Conservation (phyloP, 1,139 yeast genomes). For the Scheffersomyces cryptocercus region DNA sequence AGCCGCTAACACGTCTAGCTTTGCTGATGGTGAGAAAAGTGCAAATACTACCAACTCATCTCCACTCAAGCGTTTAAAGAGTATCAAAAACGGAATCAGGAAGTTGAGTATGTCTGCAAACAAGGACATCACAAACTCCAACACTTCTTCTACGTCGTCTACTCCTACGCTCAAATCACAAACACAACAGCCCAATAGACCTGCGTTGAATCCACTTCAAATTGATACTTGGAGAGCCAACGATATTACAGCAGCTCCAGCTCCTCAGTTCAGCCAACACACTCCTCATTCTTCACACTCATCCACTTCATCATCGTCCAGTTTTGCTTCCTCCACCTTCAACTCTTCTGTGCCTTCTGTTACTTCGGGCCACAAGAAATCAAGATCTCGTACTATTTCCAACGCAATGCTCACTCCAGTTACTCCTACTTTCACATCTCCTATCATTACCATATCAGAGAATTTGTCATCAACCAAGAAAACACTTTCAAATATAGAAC, state of each 20-base stretch:
- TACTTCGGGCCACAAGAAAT: conserved; percentile 5
- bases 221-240: conserved; percentile 15
- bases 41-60: conserved; percentile 17
- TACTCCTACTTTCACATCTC: conserved; percentile 40
- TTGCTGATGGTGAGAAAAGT: conserved; percentile 4
- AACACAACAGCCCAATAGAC: conserved; percentile 16
- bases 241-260: background rate
- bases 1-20: conserved; percentile 1
- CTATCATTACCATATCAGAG: conserved; percentile 44
- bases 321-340: conserved; percentile 6
- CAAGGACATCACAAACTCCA: conserved; percentile 6
- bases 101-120: conserved; percentile 26
- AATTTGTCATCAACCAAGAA: conserved; percentile 31
- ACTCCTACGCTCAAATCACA: conserved; percentile 6
- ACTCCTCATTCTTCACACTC: conserved; percentile 13
- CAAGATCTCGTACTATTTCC: conserved; percentile 12
- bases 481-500: conserved; percentile 35
- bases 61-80: conserved; percentile 36
- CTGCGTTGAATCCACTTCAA: conserved; percentile 23
- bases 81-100: conserved; percentile 39
- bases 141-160: background rate
- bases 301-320: conserved; percentile 11
- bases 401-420: conserved; percentile 21
- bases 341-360: conserved; percentile 1
- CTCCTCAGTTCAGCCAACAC: conserved; percentile 6